These are phyloP conservation scores for Pontederia paniculata DNA, from an alignment of 176 grass and related monocot genomes.

Conservation along the genomic window DNA sequence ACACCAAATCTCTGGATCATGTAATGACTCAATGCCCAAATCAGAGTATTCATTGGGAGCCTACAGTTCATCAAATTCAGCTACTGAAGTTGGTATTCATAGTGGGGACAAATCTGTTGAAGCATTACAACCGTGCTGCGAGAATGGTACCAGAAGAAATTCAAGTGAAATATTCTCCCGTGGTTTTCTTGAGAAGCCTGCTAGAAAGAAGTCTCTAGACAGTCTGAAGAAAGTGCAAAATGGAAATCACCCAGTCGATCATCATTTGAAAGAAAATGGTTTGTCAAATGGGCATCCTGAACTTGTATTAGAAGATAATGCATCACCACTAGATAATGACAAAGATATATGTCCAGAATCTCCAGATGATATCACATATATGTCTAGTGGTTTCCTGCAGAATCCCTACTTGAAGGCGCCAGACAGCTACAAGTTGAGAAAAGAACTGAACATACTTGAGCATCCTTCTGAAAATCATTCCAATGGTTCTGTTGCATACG, in stretches of 20 bases:
- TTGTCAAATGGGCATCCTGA: slow-evolving; percentile 26
- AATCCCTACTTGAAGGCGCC: slow-evolving; percentile 12
- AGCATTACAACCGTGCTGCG: slow-evolving; percentile 5
- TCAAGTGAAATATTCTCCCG: slow-evolving; percentile 35
- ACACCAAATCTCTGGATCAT: background rate
- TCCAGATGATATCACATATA: slow-evolving; percentile 15
- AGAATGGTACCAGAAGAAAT: slow-evolving; percentile 31
- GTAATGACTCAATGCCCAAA: background rate
- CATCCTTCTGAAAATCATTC: background rate
- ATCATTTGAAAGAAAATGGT: slow-evolving; percentile 27
- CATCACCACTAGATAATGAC: slow-evolving; percentile 7
- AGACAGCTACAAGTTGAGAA: background rate
- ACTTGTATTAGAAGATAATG: background rate
- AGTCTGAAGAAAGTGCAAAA: slow-evolving; percentile 21
- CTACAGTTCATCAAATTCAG: slow-evolving; percentile 3
- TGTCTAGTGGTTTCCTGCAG: slow-evolving; percentile 26
- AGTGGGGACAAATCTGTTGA: slow-evolving; percentile 8
- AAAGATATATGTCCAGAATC: too few relatives aligned
- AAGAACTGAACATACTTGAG: background rate
- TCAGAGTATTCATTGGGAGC: background rate
- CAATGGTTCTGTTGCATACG: slow-evolving; percentile 1
- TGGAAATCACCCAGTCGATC: slow-evolving; percentile 10
- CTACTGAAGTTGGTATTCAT: background rate
- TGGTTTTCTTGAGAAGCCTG: slow-evolving; percentile 51
- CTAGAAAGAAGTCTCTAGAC: slow-evolving; percentile 32